These are phyloP conservation scores for Apiospora kogelbergensis DNA, from an alignment of 2,329 filamentous ascomycete genomes.

Conservation along the genomic window DNA sequence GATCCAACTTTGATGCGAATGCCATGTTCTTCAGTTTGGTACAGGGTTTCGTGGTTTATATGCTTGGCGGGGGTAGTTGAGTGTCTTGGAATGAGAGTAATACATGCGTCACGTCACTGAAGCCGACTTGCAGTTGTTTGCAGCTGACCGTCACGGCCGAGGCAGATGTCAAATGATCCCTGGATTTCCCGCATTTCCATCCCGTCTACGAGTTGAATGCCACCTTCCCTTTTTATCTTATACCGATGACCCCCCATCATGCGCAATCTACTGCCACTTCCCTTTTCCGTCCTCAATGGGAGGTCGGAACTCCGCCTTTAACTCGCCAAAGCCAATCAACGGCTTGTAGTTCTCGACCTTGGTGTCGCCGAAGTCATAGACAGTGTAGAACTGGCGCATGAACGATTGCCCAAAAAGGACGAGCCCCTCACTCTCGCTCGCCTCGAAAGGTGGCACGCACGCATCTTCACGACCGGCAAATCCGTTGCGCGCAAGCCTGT, in stretches of 20 bases:
- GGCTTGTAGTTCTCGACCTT: constrained; percentile 16
- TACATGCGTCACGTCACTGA: neutral
- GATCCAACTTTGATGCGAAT: neutral
- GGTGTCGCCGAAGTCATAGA: constrained; percentile 31
- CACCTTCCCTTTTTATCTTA: neutral
- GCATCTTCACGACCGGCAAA: constrained; percentile 33
- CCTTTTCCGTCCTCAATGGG: neutral
- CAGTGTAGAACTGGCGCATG: constrained; percentile 33
- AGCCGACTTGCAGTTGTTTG: accelerated
- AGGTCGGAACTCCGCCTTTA: constrained; percentile 17
- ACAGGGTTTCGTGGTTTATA: neutral
- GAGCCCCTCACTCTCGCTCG: constrained; percentile 22
- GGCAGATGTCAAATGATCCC: neutral
- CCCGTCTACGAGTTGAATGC: neutral
- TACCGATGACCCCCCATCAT: neutral
- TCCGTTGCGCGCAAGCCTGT: constrained; percentile 30
- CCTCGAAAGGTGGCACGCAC: constrained; percentile 36
- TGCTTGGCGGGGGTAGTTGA: neutral
- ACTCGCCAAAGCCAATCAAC: constrained; percentile 16
- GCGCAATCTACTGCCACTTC: neutral
- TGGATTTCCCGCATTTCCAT: neutral
- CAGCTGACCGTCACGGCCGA: neutral
- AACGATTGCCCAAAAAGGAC: constrained; percentile 30
- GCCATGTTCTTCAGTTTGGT: neutral
- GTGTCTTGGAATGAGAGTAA: neutral